Conservation (phyloP, 371 early-diverging fungal genomes). For the Saksenaea vasiformis region DNA sequence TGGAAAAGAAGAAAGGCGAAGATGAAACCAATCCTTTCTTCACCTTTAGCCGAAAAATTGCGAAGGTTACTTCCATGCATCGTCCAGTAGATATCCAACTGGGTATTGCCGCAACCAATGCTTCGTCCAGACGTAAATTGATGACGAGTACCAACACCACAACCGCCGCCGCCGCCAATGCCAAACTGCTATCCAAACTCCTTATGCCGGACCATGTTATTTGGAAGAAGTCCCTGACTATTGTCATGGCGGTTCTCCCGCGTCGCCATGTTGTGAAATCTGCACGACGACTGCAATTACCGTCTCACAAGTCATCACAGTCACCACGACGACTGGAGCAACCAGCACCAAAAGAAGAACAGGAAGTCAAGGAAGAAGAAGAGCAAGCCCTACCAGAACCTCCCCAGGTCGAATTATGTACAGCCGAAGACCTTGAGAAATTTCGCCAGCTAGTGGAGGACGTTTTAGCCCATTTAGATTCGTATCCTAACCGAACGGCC, state of each 20-base stretch:
- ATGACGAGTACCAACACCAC: background rate
- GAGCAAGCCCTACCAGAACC: background rate
- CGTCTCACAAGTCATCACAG: background rate
- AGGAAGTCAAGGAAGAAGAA: background rate
- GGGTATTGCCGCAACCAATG: slow-evolving; percentile 26
- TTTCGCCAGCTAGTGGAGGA: slow-evolving; percentile 23
- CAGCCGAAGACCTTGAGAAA: background rate
- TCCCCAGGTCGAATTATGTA: background rate
- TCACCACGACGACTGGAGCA: background rate
- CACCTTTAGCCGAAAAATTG: slow-evolving; percentile 22
- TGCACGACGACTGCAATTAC: background rate
- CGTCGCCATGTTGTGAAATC: background rate
- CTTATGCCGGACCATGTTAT: slow-evolving; percentile 5
- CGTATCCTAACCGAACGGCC: slow-evolving; percentile 26
- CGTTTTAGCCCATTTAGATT: slow-evolving; percentile 27
- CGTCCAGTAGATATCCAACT: slow-evolving; percentile 32
- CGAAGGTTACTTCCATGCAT: slow-evolving; percentile 17
- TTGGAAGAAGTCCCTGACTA: background rate
- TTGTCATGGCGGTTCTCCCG: background rate
- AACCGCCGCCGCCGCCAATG: background rate
- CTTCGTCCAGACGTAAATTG: background rate
- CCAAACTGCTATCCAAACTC: background rate
- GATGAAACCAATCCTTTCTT: slow-evolving; percentile 20
- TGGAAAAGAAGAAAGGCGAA: slow-evolving; percentile 7
- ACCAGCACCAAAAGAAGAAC: background rate